Evolutionary conservation across 306 rosid species (phyloP), one percentile per base, ranked within the genome.

Genomic region (Morella rubra): DNA sequence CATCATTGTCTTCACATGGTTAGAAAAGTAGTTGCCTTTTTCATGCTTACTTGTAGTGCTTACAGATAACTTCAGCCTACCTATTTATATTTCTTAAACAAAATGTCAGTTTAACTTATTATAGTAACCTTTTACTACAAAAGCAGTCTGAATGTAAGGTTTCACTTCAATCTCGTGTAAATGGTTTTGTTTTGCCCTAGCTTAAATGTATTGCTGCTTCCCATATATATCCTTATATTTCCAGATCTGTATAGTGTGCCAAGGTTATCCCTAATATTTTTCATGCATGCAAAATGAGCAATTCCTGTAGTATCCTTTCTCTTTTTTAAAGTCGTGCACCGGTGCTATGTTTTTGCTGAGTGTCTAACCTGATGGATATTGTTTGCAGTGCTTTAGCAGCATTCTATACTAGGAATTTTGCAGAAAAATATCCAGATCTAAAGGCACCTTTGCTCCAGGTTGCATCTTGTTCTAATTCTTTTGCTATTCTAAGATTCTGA

Each of bases 391-490:
- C 95, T 72, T 87, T 95, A 82, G 97, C 98, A 66, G 98, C 98
- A 82, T 95, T 95, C 82, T 95, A 95, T 79, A 92, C 94, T 54
- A 87, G 98, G 76, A 92, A 87, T 83, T 92, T 90, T 79, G 84
- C 89, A 58, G 97, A 90, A 77, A 89, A 82, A 62, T 74, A 89
- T 87, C 88, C 91, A 79, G 97, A 95, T 85, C 62, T 90, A 78
- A 90, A 88, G 88, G 93, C 97, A 13, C 97, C 97, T 72, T 85
- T 90, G 55, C 91, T 92, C 52, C 98, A 95, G 98, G 98, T 95
- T 82, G 73, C 69, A 71, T 70, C 82, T 74, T 70, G 56, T 74
- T 76, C 76, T 75, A 68, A 58, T 84, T 54, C 37, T 70, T 76
- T 74, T 81, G 20, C 79, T 64, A 49, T 51, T 70, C 24, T 51